Base-by-base conservation (phyloP, 1,139 yeast genomes). In the Nakaseomyces kungkrabaensis region DNA sequence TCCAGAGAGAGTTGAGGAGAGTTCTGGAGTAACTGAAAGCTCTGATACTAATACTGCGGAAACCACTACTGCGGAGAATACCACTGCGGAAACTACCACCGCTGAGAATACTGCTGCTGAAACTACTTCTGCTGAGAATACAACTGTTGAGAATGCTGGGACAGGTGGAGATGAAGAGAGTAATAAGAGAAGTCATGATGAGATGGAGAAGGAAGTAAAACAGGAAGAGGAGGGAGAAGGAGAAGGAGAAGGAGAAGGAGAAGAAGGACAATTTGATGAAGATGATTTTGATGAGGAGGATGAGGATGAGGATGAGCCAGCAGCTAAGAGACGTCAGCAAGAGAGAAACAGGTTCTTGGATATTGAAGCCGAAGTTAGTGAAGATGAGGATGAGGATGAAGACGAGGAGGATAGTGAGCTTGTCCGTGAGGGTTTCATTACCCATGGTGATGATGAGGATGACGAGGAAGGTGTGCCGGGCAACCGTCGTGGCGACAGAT, bases 291-390 rank as follows among this genome's bases (percentile, higher is more conserved):
- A 73, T 5, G 81, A 75, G 1, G 81, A 74, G 0, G 85, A 78
- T 0, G 86, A 76, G 0, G 87, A 76, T 5, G 92, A 75, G 3
- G 95, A 76, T 36, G 88, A 72, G 13, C 86, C 76, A 4, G 82
- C 72, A 1, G 77, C 69, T 7, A 78, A 79, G 67, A 75, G 83
- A 69, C 76, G 81, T 67, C 75, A 84, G 61, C 80, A 83, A 67
- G 78, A 82, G 48, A 81, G 89, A 60, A 92, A 92, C 68, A 92
- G 86, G 73, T 92, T 92, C 69, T 77, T 92, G 70, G 99, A 92
- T 85, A 95, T 92, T 51, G 98, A 92, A 74, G 99, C 99, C 52
- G 98, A 92, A 67, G 99, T 92, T 52, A 96, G 94, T 67, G 97
- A 92, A 54, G 98, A 92, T 59, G 98, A 92, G 52, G 98, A 92